These are phyloP conservation scores for Flaveria floridana DNA, from an alignment of 140 eudicot genomes.

Conservation along the genomic window DNA sequence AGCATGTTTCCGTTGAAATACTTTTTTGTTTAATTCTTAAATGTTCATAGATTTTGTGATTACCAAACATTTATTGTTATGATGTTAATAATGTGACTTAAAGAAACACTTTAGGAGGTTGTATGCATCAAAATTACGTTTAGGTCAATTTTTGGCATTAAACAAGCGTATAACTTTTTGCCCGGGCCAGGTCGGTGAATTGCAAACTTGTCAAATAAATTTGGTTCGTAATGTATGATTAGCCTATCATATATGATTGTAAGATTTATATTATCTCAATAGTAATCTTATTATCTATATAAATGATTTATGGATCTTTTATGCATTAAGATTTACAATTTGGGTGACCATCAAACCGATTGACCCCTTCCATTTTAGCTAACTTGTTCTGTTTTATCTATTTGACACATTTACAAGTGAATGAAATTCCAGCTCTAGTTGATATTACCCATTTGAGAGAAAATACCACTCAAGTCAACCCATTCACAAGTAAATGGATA, in stretches of 20 bases:
- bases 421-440: background rate
- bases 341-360: background rate
- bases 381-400: background rate
- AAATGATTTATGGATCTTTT: background rate
- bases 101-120: background rate
- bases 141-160: background rate
- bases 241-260: background rate
- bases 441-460: background rate
- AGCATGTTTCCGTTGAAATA: background rate
- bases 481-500: background rate
- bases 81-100: background rate
- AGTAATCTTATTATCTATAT: background rate
- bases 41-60: background rate
- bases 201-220: background rate
- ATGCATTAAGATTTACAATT: background rate
- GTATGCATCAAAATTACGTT: background rate
- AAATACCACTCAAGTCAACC: background rate
- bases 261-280: background rate
- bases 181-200: background rate
- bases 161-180: background rate
- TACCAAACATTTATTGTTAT: background rate
- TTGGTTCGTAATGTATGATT: background rate
- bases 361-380: conserved; percentile 7
- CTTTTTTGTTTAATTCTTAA: background rate
- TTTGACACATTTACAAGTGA: background rate